Evolutionary conservation across 2,329 filamentous ascomycete species (phyloP).

Genomic region (Fusarium dlaminii): DNA sequence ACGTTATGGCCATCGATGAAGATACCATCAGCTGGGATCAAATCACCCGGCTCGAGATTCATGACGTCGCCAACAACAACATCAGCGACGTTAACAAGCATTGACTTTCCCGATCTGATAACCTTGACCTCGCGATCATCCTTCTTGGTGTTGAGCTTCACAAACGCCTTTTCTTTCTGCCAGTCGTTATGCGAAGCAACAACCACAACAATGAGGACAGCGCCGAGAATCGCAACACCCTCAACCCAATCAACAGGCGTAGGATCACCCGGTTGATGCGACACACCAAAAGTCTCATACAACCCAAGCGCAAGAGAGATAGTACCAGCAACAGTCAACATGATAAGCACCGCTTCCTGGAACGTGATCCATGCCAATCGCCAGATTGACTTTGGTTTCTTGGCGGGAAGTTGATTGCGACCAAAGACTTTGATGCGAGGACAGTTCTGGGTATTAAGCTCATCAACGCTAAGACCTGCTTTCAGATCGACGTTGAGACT

Average conservation of each 20-base stretch:
- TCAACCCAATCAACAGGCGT: conserved; percentile 23
- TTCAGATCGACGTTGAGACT: conserved; percentile 12
- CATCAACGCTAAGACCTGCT: conserved; percentile 21
- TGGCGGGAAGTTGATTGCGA: conserved; percentile 3
- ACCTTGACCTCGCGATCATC: conserved; percentile 28
- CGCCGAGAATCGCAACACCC: conserved; percentile 17
- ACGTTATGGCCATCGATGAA: conserved; percentile 23
- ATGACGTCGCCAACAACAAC: conserved; percentile 14
- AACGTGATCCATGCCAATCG: conserved; percentile 18
- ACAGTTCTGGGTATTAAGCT: neutral
- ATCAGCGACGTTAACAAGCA: conserved; percentile 14
- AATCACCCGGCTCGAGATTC: conserved; percentile 17
- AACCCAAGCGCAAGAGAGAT: conserved; percentile 15
- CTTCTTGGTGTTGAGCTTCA: conserved; percentile 23
- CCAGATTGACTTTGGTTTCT: conserved; percentile 22
- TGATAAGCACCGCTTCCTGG: conserved; percentile 13
- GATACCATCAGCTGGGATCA: conserved; percentile 14
- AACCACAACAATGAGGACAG: conserved; percentile 12
- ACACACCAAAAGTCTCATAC: conserved; percentile 8
- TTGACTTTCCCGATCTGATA: conserved; percentile 9
- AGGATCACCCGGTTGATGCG: conserved; percentile 7
- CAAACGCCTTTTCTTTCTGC: conserved; percentile 23
- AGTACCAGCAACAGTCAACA: conserved; percentile 14
- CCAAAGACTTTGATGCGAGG: conserved; percentile 6
- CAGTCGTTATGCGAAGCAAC: conserved; percentile 23